These are phyloP conservation scores for Exophiala viscosa DNA, from an alignment of 2,329 filamentous ascomycete species.

Conservation along the genomic window DNA sequence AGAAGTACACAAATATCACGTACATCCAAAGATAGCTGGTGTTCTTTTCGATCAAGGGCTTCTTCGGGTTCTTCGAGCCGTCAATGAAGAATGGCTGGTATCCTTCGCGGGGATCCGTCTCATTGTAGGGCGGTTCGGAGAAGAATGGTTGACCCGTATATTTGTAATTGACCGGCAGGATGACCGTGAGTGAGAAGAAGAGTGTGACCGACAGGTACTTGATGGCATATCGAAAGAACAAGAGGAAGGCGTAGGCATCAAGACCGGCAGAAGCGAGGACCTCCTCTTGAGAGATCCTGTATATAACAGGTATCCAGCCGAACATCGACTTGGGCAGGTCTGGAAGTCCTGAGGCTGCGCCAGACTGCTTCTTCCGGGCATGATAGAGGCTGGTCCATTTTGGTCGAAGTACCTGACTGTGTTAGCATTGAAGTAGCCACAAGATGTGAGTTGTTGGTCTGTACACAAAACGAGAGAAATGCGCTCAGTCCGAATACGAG, in stretches of 20 bases:
- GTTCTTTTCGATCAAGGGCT: slow-evolving; percentile 34
- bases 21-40: slow-evolving; percentile 81
- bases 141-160: slow-evolving; percentile 49
- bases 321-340: slow-evolving; percentile 78
- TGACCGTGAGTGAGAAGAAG: slow-evolving; percentile 74
- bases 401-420: slow-evolving; percentile 68
- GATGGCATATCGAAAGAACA: slow-evolving; percentile 94
- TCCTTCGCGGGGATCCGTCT: slow-evolving; percentile 12
- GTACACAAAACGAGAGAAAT: slow-evolving; percentile 46
- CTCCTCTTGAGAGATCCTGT: slow-evolving; percentile 81
- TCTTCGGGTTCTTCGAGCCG: slow-evolving; percentile 28
- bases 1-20: slow-evolving; percentile 89
- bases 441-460: slow-evolving; percentile 18
- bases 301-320: slow-evolving; percentile 87
- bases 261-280: slow-evolving; percentile 85
- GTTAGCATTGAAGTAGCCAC: slow-evolving; percentile 5
- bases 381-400: slow-evolving; percentile 90
- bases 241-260: slow-evolving; percentile 92
- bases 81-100: slow-evolving; percentile 28
- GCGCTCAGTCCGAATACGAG: slow-evolving; percentile 41
- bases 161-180: slow-evolving; percentile 78
- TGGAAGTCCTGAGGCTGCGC: slow-evolving; percentile 65
- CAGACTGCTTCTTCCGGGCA: slow-evolving; percentile 73
- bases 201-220: slow-evolving; percentile 76
- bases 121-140: slow-evolving; percentile 21